These are phyloP conservation scores for Eutypella sp. DNA, from an alignment of 2,329 filamentous ascomycete species.

Conservation along the genomic window DNA sequence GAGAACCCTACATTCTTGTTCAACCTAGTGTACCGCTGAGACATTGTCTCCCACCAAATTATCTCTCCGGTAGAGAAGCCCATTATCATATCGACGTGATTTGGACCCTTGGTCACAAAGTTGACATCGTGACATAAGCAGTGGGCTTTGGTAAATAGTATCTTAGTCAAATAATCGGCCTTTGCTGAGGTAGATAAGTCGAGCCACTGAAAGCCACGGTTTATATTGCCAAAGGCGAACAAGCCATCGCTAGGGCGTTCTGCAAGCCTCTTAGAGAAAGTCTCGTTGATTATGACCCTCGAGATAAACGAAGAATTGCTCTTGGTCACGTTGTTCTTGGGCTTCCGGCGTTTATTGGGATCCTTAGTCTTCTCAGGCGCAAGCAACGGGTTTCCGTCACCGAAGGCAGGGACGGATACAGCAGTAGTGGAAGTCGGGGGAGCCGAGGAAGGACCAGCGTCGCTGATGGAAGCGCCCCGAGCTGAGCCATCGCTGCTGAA, in stretches of 20 bases:
- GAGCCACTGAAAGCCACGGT: slow-evolving; percentile 92
- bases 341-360: slow-evolving; percentile 77
- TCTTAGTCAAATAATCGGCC: slow-evolving; percentile 89
- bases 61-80: slow-evolving; percentile 96
- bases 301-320: slow-evolving; percentile 98
- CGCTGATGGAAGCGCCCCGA: slow-evolving; percentile 48
- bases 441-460: slow-evolving; percentile 30
- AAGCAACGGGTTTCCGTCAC: slow-evolving; percentile 77
- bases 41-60: slow-evolving; percentile 97
- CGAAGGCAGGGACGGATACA: slow-evolving; percentile 64
- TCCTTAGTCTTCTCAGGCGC: slow-evolving; percentile 61
- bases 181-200: slow-evolving; percentile 75
- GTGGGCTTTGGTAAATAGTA: slow-evolving; percentile 94
- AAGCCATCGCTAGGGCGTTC: slow-evolving; percentile 75
- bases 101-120: slow-evolving; percentile 67
- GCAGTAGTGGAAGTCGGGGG: slow-evolving; percentile 31
- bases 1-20: slow-evolving; percentile 78
- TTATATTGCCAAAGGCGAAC: slow-evolving; percentile 93
- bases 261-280: slow-evolving; percentile 68
- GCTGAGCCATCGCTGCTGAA: slow-evolving; percentile 53
- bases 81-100: slow-evolving; percentile 87
- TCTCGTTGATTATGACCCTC: slow-evolving; percentile 87
- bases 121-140: slow-evolving; percentile 95
- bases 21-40: slow-evolving; percentile 88
- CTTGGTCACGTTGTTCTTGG: slow-evolving; percentile 97